Base-by-base conservation (phyloP, 2,329 filamentous ascomycete genomes). In the Penicillium polonicum region DNA sequence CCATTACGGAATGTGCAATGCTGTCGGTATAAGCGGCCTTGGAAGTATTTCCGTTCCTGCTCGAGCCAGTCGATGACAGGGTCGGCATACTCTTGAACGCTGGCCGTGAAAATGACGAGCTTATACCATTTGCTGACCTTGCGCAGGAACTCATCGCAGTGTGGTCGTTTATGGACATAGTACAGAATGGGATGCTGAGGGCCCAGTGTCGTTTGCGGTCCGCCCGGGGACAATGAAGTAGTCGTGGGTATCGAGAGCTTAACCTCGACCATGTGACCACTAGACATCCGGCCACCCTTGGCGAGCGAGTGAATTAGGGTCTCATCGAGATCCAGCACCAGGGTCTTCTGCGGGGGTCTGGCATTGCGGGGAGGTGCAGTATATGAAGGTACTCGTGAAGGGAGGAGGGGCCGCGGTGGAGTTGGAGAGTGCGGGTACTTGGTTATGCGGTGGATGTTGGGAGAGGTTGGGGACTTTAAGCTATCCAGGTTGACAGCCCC, bases 21-120 rank as follows among this genome's bases (percentile, higher is more conserved):
- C 74, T 99, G 94, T 55, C 94, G 86, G 76, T 99, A 99, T 78
- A 94, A 97, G 65, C 94, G 83, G 41, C 88, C 91, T 36, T 90
- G 89, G 77, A 99, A 99, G 79, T 91, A 97, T 78, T 97, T 97
- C 69, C 92, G 87, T 77, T 99, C 94, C 65, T 91, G 88, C 77
- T 99, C 94, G 59, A 99, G 83, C 92, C 92, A 97, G 81, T 99
- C 94, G 72, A 99, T 97, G 56, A 99, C 94, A 0, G 94, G 94
- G 74, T 99, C 94, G 57, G 94, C 94, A 70, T 99, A 99, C 75
- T 99, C 94, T 74, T 99, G 94, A 38, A 99, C 94, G 21, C 92
- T 96, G 3, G 94, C 94, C 10, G 94, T 99, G 75, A 99, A 99
- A 46, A 97, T 83, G 51, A 99, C 91, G 17, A 99, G 81, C 72